Evolutionary conservation across 2,329 filamentous ascomycete species (phyloP).

Genomic region (Colletotrichum agaves): DNA sequence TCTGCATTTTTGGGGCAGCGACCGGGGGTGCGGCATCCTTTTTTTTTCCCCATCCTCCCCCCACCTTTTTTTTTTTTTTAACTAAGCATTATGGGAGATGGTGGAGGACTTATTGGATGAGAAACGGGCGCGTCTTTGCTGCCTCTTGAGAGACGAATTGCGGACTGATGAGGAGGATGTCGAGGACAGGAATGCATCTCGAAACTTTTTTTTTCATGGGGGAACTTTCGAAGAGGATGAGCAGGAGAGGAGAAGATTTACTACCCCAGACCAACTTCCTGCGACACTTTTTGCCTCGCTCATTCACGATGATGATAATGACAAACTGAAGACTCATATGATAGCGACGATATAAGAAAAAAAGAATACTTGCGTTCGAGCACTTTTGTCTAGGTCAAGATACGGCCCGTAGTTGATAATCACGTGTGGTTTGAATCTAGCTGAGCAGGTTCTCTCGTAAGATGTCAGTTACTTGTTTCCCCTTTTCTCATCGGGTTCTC

Average conservation of each 20-base stretch:
- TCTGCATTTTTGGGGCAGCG: conserved; percentile 1
- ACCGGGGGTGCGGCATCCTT: background rate
- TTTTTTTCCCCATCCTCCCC: too few relatives aligned
- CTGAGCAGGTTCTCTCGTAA: background rate
- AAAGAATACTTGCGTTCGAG: background rate
- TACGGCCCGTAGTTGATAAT: too few relatives aligned
- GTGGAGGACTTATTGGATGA: background rate
- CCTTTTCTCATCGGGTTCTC: conserved; percentile 1
- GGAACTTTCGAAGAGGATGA: too few relatives aligned
- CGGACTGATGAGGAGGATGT: background rate
- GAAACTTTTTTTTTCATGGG: too few relatives aligned
- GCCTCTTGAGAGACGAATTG: background rate
- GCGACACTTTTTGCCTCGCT: conserved; percentile 1
- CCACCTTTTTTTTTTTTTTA: too few relatives aligned
- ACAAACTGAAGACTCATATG: conserved; percentile 22
- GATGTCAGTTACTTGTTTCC: background rate
- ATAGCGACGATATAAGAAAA: conserved; percentile 8
- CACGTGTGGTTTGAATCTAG: too few relatives aligned
- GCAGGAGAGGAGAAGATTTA: background rate
- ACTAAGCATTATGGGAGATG: background rate
- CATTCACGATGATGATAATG: conserved; percentile 31
- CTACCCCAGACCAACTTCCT: background rate
- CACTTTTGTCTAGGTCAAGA: background rate
- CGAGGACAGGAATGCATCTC: too few relatives aligned
- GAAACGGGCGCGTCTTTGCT: background rate